Evolutionary conservation across 2,329 filamentous ascomycete species (phyloP), one percentile per base, ranked within the genome.

Genomic region (Beauveria sp.): DNA sequence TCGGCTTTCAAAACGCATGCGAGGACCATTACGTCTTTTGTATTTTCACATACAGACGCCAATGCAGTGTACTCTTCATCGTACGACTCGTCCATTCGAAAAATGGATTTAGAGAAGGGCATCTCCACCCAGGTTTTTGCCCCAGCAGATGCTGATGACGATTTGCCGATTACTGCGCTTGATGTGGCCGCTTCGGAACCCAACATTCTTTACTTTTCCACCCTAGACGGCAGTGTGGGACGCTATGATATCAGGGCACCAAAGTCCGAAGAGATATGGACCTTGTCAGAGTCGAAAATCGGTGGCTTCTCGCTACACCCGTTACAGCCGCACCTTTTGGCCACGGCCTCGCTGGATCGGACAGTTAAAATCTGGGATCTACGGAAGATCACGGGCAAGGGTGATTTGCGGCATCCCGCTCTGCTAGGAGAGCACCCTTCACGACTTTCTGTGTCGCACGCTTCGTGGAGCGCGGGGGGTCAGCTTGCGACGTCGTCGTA

Each of bases 311-410:
- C 88, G 0, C 74, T 97, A 2, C 87, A 96, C 68, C 93, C 95
- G 0, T 73, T 87, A 0, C 83, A 91, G 2, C 87, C 92, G 0
- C 90, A 98, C 69, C 84, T 96, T 4, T 75, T 96, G 0, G 91
- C 92, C 0, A 98, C 95, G 0, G 95, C 93, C 0, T 96, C 91
- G 0, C 79, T 99, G 0, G 95, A 99, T 70, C 84, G 93, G 3
- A 96, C 88, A 0, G 77, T 99, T 68, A 93, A 93, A 68, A 82
- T 99, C 3, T 99, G 95, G 95, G 95, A 99, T 68, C 69, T 96
- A 46, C 84, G 95, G 28, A 93, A 91, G 64, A 88, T 96, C 14
- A 82, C 74, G 4, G 87, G 86, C 1, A 85, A 82, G 59, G 83
- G 78, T 0, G 84, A 86, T 5, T 72, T 78, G 26, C 77, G 83